Evolutionary conservation across 305 asterid genomes (phyloP).

Genomic region (Fraxinus xanthoxyloides): DNA sequence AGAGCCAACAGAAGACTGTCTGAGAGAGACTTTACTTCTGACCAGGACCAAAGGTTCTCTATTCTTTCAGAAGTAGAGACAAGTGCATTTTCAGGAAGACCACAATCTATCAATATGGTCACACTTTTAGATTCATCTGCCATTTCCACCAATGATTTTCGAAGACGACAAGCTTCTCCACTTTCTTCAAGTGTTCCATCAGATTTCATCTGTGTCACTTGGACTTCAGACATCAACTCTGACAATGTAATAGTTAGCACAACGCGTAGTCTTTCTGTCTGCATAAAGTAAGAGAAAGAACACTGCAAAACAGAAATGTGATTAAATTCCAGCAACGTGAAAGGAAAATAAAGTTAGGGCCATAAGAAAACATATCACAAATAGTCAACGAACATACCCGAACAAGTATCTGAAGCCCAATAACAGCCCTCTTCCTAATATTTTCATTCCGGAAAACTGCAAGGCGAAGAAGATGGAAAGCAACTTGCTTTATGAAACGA

Average conservation of each 20-base stretch:
- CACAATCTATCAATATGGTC: conserved; percentile 57
- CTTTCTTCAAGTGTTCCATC: conserved; percentile 96
- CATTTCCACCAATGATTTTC: conserved; percentile 84
- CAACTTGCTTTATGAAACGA: conserved; percentile 90
- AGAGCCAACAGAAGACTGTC: conserved; percentile 90
- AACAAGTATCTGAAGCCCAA: conserved; percentile 95
- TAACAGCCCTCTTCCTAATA: conserved; percentile 82
- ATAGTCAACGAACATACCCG: conserved; percentile 50
- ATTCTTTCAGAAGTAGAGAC: conserved; percentile 43
- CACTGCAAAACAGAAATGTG: conserved; percentile 53
- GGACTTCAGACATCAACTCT: conserved; percentile 99
- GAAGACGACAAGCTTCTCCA: conserved; percentile 90
- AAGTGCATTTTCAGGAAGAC: conserved; percentile 72
- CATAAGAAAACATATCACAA: conserved; percentile 13
- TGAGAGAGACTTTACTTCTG: conserved; percentile 73
- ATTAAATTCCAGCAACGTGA: conserved; percentile 13
- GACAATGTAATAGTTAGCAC: conserved; percentile 92
- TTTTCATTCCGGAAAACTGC: conserved; percentile 89
- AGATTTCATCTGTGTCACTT: conserved; percentile 88
- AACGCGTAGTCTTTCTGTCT: conserved; percentile 84
- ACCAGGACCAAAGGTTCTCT: conserved; percentile 80
- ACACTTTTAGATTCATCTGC: conserved; percentile 72
- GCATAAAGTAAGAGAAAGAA: conserved; percentile 75
- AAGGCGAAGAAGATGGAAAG: conserved; percentile 95
- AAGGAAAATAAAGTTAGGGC: conserved; percentile 6